Conservation (phyloP, 1,139 yeast genomes). For the Scheffersomyces titani region DNA sequence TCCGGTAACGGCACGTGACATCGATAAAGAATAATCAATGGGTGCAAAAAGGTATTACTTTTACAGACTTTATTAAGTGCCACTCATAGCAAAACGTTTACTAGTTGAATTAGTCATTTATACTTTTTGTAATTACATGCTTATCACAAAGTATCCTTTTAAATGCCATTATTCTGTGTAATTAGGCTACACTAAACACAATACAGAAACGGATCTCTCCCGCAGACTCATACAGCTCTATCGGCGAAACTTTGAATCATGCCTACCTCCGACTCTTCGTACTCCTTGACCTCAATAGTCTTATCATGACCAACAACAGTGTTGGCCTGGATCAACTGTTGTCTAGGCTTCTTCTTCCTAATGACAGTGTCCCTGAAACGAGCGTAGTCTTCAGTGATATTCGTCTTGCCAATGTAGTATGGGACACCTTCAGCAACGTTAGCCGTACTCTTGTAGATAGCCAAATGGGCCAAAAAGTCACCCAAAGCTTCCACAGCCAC, state of each 20-base stretch:
- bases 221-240: constrained; percentile 38
- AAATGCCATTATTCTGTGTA: no score
- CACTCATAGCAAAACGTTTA: no score
- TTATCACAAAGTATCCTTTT: no score
- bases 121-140: no score
- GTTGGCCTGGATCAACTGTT: constrained; percentile 82
- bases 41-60: background rate
- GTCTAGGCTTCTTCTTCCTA: constrained; percentile 75
- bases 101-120: no score
- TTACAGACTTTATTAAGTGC: no score
- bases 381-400: constrained; percentile 64
- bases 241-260: constrained; percentile 77
- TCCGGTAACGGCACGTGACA: background rate
- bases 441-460: constrained; percentile 76
- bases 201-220: background rate
- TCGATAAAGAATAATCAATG: background rate
- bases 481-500: constrained; percentile 76
- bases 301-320: constrained; percentile 45
- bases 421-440: constrained; percentile 63
- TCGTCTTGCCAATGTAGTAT: constrained; percentile 66
- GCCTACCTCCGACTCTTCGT: constrained; percentile 73
- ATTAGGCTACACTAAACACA: background rate
- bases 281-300: constrained; percentile 62
- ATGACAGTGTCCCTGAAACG: constrained; percentile 68
- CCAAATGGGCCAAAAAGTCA: constrained; percentile 69